phyloP scores from a whole-genome alignment of 306 rosid species.

The Gillenia trifoliata region DNA sequence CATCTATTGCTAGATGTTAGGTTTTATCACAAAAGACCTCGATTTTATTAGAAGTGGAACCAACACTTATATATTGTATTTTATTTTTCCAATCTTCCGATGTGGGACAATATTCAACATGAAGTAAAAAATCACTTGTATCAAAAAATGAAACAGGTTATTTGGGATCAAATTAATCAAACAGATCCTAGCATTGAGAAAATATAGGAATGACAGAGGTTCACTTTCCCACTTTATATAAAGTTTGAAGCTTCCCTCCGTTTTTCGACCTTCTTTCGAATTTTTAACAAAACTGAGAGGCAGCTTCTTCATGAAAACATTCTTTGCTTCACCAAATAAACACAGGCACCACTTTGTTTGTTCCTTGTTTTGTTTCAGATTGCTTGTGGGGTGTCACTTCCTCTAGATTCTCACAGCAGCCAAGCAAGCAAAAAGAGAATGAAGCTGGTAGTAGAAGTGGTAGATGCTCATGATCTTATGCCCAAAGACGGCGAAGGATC shows the following conservation, averaged over 20 bases:
- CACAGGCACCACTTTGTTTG: conserved; percentile 26
- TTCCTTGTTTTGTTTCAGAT: conserved; percentile 44
- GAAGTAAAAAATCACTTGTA: not conserved
- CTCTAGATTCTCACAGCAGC: conserved; percentile 35
- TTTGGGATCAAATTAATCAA: not conserved
- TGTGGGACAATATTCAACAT: too few species aligned
- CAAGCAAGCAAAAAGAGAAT: conserved; percentile 31
- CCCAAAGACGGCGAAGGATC: conserved; percentile 65
- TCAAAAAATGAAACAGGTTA: not conserved
- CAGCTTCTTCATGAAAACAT: conserved; percentile 61
- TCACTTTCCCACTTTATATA: conserved; percentile 24
- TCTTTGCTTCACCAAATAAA: conserved; percentile 52
- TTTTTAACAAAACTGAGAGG: conserved; percentile 20
- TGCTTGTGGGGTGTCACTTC: conserved; percentile 44
- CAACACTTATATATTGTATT: too few species aligned
- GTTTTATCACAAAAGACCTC: too few species aligned
- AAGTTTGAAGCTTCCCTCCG: conserved; percentile 36
- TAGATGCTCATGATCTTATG: conserved; percentile 67
- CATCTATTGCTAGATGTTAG: too few species aligned
- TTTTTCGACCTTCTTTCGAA: conserved; percentile 8
- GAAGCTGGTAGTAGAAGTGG: conserved; percentile 60
- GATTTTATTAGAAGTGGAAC: too few species aligned
- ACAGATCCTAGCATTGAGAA: not conserved
- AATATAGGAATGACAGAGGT: not conserved
- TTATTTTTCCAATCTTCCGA: too few species aligned